Conservation (phyloP, 768 basidiomycete species). For the Hydnum rufescens region DNA sequence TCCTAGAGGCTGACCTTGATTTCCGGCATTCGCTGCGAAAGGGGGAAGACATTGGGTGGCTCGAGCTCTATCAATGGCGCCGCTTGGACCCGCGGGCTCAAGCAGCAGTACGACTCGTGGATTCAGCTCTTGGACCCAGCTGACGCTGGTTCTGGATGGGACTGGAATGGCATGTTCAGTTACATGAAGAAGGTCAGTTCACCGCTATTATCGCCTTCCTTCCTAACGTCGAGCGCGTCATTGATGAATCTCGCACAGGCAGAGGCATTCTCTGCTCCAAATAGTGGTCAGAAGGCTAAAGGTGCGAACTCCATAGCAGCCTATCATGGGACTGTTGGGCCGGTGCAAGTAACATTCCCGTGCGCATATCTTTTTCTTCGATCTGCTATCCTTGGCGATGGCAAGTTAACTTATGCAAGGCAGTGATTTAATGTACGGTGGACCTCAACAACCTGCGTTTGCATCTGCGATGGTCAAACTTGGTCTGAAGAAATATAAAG, state of each 20-base stretch:
- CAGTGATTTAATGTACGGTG: conserved; percentile 29
- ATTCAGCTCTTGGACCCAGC: conserved; percentile 17
- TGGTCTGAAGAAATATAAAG: conserved; percentile 28
- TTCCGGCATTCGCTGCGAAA: neutral
- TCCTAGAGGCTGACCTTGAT: neutral
- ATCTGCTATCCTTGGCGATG: neutral
- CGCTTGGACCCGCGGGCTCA: conserved; percentile 25
- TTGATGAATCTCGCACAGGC: conserved; percentile 6
- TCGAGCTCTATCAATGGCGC: conserved; percentile 30
- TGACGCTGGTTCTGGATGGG: conserved; percentile 19
- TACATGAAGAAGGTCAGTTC: conserved; percentile 19
- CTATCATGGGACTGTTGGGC: conserved; percentile 34
- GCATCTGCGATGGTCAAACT: conserved; percentile 26
- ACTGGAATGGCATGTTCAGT: conserved; percentile 20
- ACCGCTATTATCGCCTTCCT: neutral
- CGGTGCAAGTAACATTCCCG: conserved; percentile 30
- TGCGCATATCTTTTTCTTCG: conserved; percentile 1
- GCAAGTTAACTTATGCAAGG: neutral
- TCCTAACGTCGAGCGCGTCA: neutral
- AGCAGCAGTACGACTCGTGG: conserved; percentile 27
- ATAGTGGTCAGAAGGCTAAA: conserved; percentile 13
- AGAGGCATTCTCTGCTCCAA: conserved; percentile 14
- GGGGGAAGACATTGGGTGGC: conserved; percentile 23
- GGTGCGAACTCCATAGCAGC: conserved; percentile 21
- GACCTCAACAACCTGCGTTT: conserved; percentile 33